Base-by-base conservation (phyloP, 768 basidiomycete genomes). In the Leccinum variicolor region DNA sequence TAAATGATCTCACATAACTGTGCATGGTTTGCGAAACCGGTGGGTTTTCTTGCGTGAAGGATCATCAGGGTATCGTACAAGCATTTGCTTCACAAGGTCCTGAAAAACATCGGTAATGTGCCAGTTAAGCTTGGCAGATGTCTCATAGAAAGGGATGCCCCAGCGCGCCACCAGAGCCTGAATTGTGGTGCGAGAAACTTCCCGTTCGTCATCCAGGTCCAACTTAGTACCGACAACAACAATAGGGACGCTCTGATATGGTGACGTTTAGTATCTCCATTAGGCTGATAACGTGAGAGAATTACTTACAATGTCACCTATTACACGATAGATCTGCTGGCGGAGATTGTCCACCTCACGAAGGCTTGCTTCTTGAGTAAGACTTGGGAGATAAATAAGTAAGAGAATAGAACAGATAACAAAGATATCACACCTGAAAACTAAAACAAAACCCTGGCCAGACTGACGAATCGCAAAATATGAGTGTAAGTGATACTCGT, bases 221-320 rank as follows among this genome's bases (percentile, higher is more conserved):
- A 88, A 77, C 69, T 93, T 92, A 29, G 92, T 93, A 45, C 92
- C 92, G 9, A 92, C 92, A 15, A 94, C 81, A 11, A 93, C 88
- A 61, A 94, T 89, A 9, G 92, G 93, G 19, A 92, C 74, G 29
- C 74, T 75, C 84, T 89, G 54, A 61, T 33, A 41, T 47, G 39
- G 47, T 50, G 21, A 36, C 7, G 28, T 9, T 67, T 26, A 69
- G 50, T 31, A 55, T 47, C 2, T 36, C 15, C 7, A 36, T 28
- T 25, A 39, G 14, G 4, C 17, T 11, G n/a, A 29, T 8, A 34
- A 55, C 19, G 14, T 50, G 29, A 25, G 59, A 48, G 15, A 45
- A 36, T 28, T 17, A 73, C 78, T 66, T 61, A 89, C 87, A 25
- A 74, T 79, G 64, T 84, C 84, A 29, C 87, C 87, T 75, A 90